Evolutionary conservation across 2,329 filamentous ascomycete genomes (phyloP).

Genomic region (Fusarium xylarioides): DNA sequence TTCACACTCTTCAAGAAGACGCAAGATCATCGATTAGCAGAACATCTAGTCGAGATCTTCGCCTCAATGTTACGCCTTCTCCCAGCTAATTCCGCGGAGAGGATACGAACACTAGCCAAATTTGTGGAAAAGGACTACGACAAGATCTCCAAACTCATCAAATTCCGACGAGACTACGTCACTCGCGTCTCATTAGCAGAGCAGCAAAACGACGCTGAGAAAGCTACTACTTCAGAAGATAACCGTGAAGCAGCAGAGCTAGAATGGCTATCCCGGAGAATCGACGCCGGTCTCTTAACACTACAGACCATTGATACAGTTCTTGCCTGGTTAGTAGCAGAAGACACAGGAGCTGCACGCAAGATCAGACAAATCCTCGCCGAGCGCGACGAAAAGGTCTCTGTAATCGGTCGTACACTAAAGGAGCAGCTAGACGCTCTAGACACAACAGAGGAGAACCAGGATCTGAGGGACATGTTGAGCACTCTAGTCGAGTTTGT

Average conservation of each 20-base stretch:
- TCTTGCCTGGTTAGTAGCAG: conserved; percentile 89
- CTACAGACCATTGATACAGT: conserved; percentile 86
- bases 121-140: conserved; percentile 95
- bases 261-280: conserved; percentile 76
- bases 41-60: conserved; percentile 88
- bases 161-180: conserved; percentile 76
- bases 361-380: conserved; percentile 72
- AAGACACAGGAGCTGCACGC: conserved; percentile 78
- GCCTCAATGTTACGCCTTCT: conserved; percentile 81
- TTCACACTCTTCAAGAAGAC: conserved; percentile 92
- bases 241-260: conserved; percentile 64
- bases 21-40: conserved; percentile 72
- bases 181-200: conserved; percentile 64
- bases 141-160: conserved; percentile 78
- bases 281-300: conserved; percentile 86
- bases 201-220: conserved; percentile 57
- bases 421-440: conserved; percentile 65
- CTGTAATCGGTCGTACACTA: conserved; percentile 71
- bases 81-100: conserved; percentile 77
- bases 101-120: conserved; percentile 89
- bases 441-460: conserved; percentile 67
- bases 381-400: conserved; percentile 73
- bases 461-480: conserved; percentile 66
- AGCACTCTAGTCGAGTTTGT: conserved; percentile 62
- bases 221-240: conserved; percentile 20